Conservation (phyloP, 495 filamentous ascomycete genomes). For the Aspergillus biplanus region DNA sequence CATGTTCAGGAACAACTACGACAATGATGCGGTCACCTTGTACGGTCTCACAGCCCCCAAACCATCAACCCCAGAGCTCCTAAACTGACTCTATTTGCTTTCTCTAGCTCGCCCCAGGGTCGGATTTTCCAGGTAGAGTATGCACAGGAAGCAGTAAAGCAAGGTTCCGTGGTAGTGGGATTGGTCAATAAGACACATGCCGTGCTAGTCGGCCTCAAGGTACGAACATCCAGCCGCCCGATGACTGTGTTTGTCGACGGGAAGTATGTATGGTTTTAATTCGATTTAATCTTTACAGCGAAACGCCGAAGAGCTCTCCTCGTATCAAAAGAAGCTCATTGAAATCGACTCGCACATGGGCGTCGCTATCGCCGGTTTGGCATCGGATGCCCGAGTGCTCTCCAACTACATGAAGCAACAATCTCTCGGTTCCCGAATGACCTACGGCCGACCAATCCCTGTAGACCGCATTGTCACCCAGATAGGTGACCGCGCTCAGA, state of each 20-base stretch:
- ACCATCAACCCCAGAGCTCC: constrained; percentile 19
- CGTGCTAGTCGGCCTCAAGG: constrained; percentile 95
- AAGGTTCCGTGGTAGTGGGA: constrained; percentile 96
- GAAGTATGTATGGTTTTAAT: background rate
- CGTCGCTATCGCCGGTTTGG: constrained; percentile 93
- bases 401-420: constrained; percentile 99
- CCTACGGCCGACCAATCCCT: constrained; percentile 90
- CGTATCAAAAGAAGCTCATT: constrained; percentile 99
- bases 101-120: constrained; percentile 88
- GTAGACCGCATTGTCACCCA: constrained; percentile 83
- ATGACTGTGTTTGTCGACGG: background rate
- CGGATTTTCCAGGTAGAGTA: constrained; percentile 99
- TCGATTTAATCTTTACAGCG: constrained; percentile 55
- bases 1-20: constrained; percentile 99
- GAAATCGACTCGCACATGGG: constrained; percentile 94
- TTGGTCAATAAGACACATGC: constrained; percentile 97
- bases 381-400: constrained; percentile 96
- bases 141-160: constrained; percentile 97
- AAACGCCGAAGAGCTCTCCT: constrained; percentile 98
- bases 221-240: constrained; percentile 42
- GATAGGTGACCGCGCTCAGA: constrained; percentile 95
- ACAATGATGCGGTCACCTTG: constrained; percentile 99
- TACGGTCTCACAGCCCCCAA: constrained; percentile 55
- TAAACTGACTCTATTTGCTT: constrained; percentile 24
- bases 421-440: constrained; percentile 90